phyloP scores from a whole-genome alignment of 352 stramenopile genomes.

The Aphanomyces astaci region DNA sequence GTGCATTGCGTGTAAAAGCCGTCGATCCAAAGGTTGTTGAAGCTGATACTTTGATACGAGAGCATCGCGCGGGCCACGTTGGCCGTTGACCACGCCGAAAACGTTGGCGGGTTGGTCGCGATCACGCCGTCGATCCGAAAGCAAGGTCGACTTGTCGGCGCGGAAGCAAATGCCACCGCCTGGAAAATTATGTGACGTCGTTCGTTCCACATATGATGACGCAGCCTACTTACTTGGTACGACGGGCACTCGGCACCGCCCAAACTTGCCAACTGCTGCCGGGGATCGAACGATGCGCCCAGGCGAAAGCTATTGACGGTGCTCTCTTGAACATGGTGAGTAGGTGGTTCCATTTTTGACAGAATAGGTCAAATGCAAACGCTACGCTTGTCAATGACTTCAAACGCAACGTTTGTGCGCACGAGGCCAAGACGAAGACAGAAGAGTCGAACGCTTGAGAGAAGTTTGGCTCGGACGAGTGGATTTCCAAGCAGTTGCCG shows the following conservation, averaged over 20 bases:
- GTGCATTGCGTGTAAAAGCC: conserved; percentile 11
- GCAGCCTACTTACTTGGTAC: conserved; percentile 1
- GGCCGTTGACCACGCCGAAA: neutral
- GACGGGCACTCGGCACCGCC: neutral
- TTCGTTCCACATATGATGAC: no score
- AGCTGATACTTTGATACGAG: neutral
- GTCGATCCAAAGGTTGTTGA: neutral
- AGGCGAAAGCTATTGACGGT: conserved; percentile 8
- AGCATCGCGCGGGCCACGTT: conserved; percentile 3
- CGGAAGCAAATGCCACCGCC: neutral
- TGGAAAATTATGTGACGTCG: neutral
- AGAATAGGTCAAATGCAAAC: neutral
- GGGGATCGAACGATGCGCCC: neutral
- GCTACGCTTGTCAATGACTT: conserved; percentile 42
- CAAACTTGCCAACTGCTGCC: conserved; percentile 26
- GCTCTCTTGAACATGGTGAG: conserved; percentile 20
- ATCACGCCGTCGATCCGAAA: neutral
- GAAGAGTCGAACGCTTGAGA: conserved; percentile 39
- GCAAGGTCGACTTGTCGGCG: neutral
- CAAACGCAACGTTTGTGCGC: conserved; percentile 54
- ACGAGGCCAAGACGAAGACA: conserved; percentile 58
- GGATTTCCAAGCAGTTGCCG: conserved; percentile 36
- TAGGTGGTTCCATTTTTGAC: no score
- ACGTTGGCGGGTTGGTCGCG: neutral
- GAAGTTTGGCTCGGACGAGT: conserved; percentile 32